Evolutionary conservation across 768 basidiomycete genomes (phyloP).

Genomic region (Trametes cingulata): DNA sequence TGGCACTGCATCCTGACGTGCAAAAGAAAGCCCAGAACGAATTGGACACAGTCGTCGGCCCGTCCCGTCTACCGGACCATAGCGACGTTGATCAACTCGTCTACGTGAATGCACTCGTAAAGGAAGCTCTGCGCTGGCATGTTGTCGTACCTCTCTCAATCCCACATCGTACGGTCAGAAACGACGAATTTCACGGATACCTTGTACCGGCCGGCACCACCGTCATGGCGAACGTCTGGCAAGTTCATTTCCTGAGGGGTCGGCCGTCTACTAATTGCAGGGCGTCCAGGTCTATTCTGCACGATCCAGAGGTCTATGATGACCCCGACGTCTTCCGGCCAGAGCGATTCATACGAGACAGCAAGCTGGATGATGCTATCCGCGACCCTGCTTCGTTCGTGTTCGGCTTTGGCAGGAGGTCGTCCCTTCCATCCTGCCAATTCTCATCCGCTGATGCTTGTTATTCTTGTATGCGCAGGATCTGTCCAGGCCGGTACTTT

Average conservation of each 20-base stretch:
- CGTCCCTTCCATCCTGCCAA: neutral
- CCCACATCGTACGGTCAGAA: conserved; percentile 21
- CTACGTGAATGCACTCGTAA: conserved; percentile 26
- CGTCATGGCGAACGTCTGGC: neutral
- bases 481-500: conserved; percentile 12
- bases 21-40: conserved; percentile 28
- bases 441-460: no score
- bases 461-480: conserved; percentile 5
- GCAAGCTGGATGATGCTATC: conserved; percentile 67
- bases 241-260: no score
- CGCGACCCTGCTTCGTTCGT: conserved; percentile 11
- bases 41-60: conserved; percentile 28
- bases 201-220: conserved; percentile 5
- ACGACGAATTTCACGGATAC: conserved; percentile 7
- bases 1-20: conserved; percentile 25
- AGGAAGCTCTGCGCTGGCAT: conserved; percentile 24
- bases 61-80: conserved; percentile 22
- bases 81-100: conserved; percentile 19
- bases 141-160: conserved; percentile 21
- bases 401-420: conserved; percentile 27
- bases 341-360: conserved; percentile 58
- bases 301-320: conserved; percentile 80
- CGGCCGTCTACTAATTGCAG: conserved; percentile 2
- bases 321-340: conserved; percentile 81
- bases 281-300: conserved; percentile 19